These are phyloP conservation scores for Chlorokybus atmophyticus DNA, from an alignment of 139 green algal species.

Conservation along the genomic window DNA sequence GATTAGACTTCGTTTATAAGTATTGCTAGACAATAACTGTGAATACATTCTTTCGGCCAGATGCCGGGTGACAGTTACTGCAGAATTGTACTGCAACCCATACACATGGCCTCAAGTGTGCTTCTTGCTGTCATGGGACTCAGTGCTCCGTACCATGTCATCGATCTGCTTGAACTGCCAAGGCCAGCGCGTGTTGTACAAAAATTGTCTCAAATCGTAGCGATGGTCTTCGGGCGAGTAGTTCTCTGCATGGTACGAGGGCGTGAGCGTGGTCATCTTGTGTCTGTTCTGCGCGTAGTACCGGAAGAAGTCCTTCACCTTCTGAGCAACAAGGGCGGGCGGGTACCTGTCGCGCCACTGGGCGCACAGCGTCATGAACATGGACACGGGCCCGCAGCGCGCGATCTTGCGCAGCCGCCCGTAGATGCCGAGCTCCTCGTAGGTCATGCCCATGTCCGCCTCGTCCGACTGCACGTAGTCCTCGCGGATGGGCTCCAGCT, in stretches of 20 bases:
- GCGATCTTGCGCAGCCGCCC: conserved; percentile 76
- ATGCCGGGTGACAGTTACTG: too few relatives aligned
- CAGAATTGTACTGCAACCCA: too few relatives aligned
- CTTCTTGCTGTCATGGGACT: too few relatives aligned
- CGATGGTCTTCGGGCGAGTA: conserved; percentile 94
- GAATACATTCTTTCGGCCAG: too few relatives aligned
- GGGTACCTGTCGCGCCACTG: conserved; percentile 39
- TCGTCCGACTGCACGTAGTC: conserved; percentile 53
- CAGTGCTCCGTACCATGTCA: conserved; percentile 25
- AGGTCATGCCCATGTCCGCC: conserved; percentile 90
- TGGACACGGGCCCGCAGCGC: conserved; percentile 71
- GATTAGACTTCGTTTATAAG: too few relatives aligned
- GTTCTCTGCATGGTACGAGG: conserved; percentile 86
- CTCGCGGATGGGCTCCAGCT: conserved; percentile 72
- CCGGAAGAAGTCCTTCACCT: conserved; percentile 92
- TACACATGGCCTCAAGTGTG: too few relatives aligned
- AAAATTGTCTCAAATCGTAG: conserved; percentile 84
- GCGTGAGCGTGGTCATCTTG: conserved; percentile 91
- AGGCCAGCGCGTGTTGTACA: conserved; percentile 72
- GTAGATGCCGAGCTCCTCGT: conserved; percentile 81
- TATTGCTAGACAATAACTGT: too few relatives aligned
- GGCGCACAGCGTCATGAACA: conserved; percentile 52
- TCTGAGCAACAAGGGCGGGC: conserved; percentile 18
- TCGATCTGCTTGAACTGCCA: conserved; percentile 83
- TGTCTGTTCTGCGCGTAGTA: conserved; percentile 91